Percentiles rank a stretch among this genome's conserved stretches.
phyloP scores from a whole-genome alignment of 495 filamentous ascomycete species.

The Trichoderma orchidacearum region DNA sequence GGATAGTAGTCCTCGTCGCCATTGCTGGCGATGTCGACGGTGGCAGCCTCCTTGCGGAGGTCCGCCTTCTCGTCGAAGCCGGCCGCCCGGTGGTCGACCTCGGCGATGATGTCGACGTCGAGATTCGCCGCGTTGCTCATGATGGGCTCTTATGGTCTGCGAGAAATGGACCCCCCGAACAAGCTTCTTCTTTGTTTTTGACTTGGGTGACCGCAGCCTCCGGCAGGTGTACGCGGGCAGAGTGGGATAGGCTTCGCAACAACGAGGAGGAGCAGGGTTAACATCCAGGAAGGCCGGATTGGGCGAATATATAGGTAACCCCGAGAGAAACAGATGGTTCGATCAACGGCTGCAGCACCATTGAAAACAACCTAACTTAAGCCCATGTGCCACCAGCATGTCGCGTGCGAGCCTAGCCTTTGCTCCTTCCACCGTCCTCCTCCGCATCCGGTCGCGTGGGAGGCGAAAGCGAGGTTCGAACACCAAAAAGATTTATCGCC shows the following conservation, averaged over 20 bases:
- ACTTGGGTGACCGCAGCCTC: too few relatives aligned
- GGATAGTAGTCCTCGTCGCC: not conserved
- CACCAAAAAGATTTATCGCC: not conserved
- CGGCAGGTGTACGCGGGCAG: not conserved
- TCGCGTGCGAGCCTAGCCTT: not conserved
- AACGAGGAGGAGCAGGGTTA: not conserved
- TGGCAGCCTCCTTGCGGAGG: not conserved
- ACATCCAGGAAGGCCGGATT: not conserved
- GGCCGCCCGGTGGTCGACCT: not conserved
- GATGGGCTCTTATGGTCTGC: not conserved
- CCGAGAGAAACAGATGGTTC: too few relatives aligned
- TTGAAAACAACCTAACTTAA: not conserved
- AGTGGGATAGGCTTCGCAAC: not conserved
- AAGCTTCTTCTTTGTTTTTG: too few relatives aligned
- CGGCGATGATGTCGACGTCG: constrained; percentile 2
- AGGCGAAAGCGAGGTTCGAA: not conserved
- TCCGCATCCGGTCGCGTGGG: not conserved
- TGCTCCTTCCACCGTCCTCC: not conserved
- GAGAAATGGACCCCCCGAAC: too few relatives aligned
- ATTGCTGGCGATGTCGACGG: not conserved
- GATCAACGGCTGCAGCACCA: too few relatives aligned
- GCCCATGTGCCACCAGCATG: too few relatives aligned
- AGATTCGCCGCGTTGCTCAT: constrained; percentile 1
- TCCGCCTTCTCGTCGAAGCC: constrained; percentile 2
- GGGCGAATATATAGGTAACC: not conserved